Base-by-base conservation (phyloP, 306 rosid species). In the Quercus variabilis region DNA sequence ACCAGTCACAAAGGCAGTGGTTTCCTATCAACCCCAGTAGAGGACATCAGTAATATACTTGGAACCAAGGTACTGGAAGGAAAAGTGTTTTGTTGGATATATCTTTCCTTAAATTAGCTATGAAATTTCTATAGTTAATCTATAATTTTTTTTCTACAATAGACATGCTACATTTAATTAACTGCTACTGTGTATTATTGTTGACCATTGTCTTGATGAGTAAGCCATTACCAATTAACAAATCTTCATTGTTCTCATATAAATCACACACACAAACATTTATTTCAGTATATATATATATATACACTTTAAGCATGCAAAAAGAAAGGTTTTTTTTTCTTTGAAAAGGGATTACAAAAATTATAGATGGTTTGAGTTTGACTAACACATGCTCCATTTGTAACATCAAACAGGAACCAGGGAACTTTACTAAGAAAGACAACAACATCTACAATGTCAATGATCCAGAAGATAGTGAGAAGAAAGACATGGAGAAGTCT, bases 361-460 rank as follows among this genome's bases (percentile, higher is more conserved):
- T 18, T 65, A 25, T 9, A 56, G 14, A 8, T 64, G 63, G 4
- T 55, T 59, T 41, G 46, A 54, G 3, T 54, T 59, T 8, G 25
- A 70, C 54, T 75, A 35, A 64, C n/a, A 56, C 26, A 25, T 12
- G 7, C 18, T 6, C 55, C 30, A 74, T 64, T 56, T 64, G 38
- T 81, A 73, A 75, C 15, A 63, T 64, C 71, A 41, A 78, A 10
- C 58, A 91, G 91, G 87, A 71, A 28, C 78, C 19, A 0, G 73
- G 68, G 74, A 83, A 68, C 67, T 55, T 55, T 43, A 58, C 33
- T 49, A 76, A 77, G 83, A 84, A 81, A 77, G 55, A 75, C 67
- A 77, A 74, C 41, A 35, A 38, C 18, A 20, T 52, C 28, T 52
- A 9, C 15, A 33, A 56, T 12, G 78, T 23, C 26, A 79, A 73